Conservation (phyloP, 805 yeast species). For the Pichia exigua region DNA sequence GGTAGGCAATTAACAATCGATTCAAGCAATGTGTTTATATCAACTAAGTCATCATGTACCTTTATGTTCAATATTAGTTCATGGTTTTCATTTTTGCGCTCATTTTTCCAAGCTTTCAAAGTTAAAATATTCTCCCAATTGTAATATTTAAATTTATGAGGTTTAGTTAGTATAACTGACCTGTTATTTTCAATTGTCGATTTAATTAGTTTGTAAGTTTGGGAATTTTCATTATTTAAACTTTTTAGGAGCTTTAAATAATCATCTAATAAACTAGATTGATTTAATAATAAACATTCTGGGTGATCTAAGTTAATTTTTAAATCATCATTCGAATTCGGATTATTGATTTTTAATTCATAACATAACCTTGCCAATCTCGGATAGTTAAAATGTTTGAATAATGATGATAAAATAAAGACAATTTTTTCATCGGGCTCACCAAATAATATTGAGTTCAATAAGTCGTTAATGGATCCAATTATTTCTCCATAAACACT, state of each 20-base stretch:
- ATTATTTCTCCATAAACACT: conserved; percentile 20
- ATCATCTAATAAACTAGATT: conserved; percentile 14
- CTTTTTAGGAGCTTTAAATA: conserved; percentile 17
- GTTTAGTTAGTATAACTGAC: not conserved
- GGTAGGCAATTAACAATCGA: conserved; percentile 25
- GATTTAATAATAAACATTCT: conserved; percentile 26
- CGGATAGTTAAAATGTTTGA: conserved; percentile 38
- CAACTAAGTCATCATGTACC: conserved; percentile 10
- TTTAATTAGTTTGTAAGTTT: conserved; percentile 7
- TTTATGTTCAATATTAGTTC: conserved; percentile 12
- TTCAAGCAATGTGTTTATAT: conserved; percentile 16
- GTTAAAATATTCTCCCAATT: conserved; percentile 12
- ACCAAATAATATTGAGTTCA: conserved; percentile 55
- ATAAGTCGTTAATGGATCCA: conserved; percentile 48
- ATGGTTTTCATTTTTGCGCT: conserved; percentile 11
- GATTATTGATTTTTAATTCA: conserved; percentile 49
- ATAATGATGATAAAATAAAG: conserved; percentile 42
- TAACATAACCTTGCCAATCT: conserved; percentile 47
- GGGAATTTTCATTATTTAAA: conserved; percentile 13
- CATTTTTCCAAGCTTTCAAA: conserved; percentile 10
- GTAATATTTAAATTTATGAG: not conserved
- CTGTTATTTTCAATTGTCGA: conserved; percentile 4
- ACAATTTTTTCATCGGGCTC: conserved; percentile 58
- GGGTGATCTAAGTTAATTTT: conserved; percentile 17
- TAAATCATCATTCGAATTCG: conserved; percentile 15